Conservation (phyloP, 2,329 filamentous ascomycete species). For the Colletotrichum sp. region DNA sequence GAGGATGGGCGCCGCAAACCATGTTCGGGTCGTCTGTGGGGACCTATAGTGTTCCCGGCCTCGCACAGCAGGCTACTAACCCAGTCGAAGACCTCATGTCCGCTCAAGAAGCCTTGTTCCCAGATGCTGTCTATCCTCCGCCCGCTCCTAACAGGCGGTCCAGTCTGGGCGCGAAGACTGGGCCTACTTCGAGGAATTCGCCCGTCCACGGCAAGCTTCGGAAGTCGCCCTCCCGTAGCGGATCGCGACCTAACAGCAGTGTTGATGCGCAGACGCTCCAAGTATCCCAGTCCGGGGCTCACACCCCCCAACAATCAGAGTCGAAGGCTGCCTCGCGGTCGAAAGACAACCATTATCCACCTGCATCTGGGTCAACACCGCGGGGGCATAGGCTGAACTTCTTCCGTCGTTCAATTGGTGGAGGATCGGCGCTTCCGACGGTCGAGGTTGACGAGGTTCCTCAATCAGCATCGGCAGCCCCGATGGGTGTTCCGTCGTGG, state of each 20-base stretch:
- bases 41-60: conserved; percentile 32
- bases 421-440: conserved; percentile 22
- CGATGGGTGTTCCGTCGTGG: conserved; percentile 46
- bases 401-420: conserved; percentile 56
- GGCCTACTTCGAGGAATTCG: conserved; percentile 29
- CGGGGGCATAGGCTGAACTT: conserved; percentile 54
- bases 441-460: conserved; percentile 18
- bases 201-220: conserved; percentile 25
- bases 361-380: conserved; percentile 48
- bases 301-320: conserved; percentile 25
- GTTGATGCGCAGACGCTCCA: conserved; percentile 33
- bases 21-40: conserved; percentile 47
- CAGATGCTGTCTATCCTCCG: conserved; percentile 40
- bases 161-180: conserved; percentile 55
- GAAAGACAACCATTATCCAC: conserved; percentile 50
- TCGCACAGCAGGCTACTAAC: conserved; percentile 40
- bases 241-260: conserved; percentile 29
- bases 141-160: conserved; percentile 58
- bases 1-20: conserved; percentile 52
- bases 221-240: conserved; percentile 28
- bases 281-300: conserved; percentile 24
- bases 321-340: conserved; percentile 30
- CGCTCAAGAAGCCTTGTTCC: conserved; percentile 42
- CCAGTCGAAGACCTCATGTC: conserved; percentile 53
- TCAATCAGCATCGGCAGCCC: background rate